Evolutionary conservation across 768 basidiomycete genomes (phyloP).

Genomic region (Lactifluus volemus): DNA sequence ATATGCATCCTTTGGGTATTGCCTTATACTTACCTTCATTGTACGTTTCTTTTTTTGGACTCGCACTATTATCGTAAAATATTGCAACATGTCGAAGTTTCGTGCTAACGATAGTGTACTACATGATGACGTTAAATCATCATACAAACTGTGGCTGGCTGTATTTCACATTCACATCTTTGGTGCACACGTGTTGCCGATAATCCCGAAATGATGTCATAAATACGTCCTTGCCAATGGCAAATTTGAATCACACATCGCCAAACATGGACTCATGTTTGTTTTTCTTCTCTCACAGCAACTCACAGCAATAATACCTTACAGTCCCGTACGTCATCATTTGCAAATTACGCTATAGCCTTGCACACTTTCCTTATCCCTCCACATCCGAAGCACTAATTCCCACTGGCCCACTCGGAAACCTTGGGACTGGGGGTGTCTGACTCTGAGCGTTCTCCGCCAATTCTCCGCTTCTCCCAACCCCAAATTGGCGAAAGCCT

Average conservation of each 20-base stretch:
- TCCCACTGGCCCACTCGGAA: not conserved
- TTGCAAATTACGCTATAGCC: not conserved
- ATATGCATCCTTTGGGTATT: slow-evolving; percentile 12
- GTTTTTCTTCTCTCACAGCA: not conserved
- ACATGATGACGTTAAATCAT: slow-evolving; percentile 7
- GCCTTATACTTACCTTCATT: slow-evolving; percentile 3
- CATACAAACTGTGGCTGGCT: not conserved
- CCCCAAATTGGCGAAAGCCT: not conserved
- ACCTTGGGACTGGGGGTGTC: not conserved
- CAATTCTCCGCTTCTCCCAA: too few species aligned
- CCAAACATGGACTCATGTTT: too few species aligned
- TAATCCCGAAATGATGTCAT: not conserved
- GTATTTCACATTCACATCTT: not conserved
- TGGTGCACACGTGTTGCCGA: not conserved
- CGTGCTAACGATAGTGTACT: slow-evolving; percentile 15
- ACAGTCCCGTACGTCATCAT: not conserved
- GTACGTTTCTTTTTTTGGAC: not conserved
- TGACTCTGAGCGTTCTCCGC: not conserved
- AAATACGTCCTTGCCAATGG: not conserved
- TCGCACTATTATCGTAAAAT: slow-evolving; percentile 12
- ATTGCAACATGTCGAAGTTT: slow-evolving; percentile 9
- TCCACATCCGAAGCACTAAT: not conserved
- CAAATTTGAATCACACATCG: not conserved
- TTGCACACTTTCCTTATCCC: not conserved
- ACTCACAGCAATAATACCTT: too few species aligned